phyloP scores from a whole-genome alignment of 140 eudicot genomes.

The Senecio squalidus region DNA sequence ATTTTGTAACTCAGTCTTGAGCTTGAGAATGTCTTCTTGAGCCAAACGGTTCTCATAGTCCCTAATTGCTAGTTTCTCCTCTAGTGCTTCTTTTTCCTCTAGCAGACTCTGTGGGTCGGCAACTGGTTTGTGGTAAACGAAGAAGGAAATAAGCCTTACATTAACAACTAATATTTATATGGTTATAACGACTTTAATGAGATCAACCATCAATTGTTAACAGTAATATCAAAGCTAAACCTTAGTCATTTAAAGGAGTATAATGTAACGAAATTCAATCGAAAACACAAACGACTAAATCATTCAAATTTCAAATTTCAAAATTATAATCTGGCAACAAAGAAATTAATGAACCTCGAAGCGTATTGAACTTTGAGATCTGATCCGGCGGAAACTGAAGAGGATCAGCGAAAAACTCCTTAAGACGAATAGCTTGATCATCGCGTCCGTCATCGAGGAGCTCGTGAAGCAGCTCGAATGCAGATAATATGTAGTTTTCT shows the following conservation, averaged over 20 bases:
- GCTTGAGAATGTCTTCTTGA: conserved; percentile 75
- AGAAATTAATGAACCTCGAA: conserved; percentile 54
- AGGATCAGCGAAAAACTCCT: conserved; percentile 81
- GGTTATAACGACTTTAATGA: conserved; percentile 8
- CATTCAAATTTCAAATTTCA: too few relatives aligned
- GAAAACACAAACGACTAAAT: too few relatives aligned
- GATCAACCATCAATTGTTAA: conserved; percentile 11
- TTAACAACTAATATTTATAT: conserved; percentile 3
- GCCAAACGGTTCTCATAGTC: conserved; percentile 94
- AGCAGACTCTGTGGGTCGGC: conserved; percentile 92
- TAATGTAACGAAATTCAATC: too few relatives aligned
- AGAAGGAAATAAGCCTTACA: conserved; percentile 21
- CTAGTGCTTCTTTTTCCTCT: conserved; percentile 85
- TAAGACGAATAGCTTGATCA: conserved; percentile 92
- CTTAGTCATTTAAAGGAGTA: too few relatives aligned
- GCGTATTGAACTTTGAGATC: conserved; percentile 92
- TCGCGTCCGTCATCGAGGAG: conserved; percentile 97
- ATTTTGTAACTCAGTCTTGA: conserved; percentile 66
- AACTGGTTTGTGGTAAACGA: conserved; percentile 48
- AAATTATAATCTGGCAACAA: too few relatives aligned
- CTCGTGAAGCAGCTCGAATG: conserved; percentile 99
- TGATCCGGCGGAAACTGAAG: conserved; percentile 95
- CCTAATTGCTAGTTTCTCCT: conserved; percentile 78
- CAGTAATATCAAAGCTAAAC: neutral
- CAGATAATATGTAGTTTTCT: conserved; percentile 88